Evolutionary conservation across 257 asterid genomes (phyloP), one percentile per base, ranked within the genome.

Genomic region (Eucommia ulmoides): DNA sequence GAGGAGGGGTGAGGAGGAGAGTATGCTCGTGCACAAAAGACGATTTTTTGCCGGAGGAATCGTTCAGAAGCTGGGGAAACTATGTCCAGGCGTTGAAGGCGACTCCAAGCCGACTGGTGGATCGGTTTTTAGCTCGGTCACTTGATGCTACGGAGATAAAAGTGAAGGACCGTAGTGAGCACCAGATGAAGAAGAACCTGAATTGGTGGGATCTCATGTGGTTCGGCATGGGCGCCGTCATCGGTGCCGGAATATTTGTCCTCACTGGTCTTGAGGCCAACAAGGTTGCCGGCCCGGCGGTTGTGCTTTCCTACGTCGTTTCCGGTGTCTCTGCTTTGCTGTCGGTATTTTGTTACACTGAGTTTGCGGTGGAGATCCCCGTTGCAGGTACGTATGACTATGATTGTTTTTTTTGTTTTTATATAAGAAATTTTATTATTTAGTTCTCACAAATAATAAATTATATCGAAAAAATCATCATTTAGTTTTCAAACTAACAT

Each of bases 241-340:
- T 69, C 59, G 67, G 75, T 45, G 75, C 71, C 21, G 71, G 71
- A 14, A 55, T 69, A 21, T 69, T 69, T 23, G 75, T 69, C n/a
- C 52, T 64, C 8, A 69, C 71, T 8, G 75, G 71, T 33, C 64
- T 54, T 55, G 75, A 62, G 20, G 69, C 75, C 1, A 60, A 56
- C 20, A 55, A 49, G 5, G 52, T 54, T 22, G 70, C 71, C 14
- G 75, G 75, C 20, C 67, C 71, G 3, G 71, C 75, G 20, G 63
- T 69, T 24, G 55, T 59, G 22, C 19, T 69, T 4, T 55, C 71
- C 8, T 64, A 69, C 61, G 48, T 33, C 5, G 57, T 60, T 18
- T 69, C 75, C 19, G 67, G 75, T 46, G 18, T 52, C 17, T 55
- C 75, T 35, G 71, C 75, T 20, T 52, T 65, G 57, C 49, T 65